These are phyloP conservation scores for Hyphopichia homilentoma DNA, from an alignment of 805 yeast species.

Conservation along the genomic window DNA sequence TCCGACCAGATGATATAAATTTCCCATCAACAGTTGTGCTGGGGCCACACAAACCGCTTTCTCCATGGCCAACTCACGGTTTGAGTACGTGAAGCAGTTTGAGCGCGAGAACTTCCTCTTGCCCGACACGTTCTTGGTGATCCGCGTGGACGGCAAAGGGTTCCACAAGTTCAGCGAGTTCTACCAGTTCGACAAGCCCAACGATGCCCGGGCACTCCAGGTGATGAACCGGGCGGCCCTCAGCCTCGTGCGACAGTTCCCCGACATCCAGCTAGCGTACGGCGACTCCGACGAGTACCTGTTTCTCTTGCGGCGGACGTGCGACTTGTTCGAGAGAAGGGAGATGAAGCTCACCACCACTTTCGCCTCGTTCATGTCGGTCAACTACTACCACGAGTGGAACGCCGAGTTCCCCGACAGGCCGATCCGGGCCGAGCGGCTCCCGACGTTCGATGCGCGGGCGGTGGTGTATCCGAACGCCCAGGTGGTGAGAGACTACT, in stretches of 20 bases:
- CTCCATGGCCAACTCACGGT: slow-evolving; percentile 83
- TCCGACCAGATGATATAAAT: too few species aligned
- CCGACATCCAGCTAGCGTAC: slow-evolving; percentile 77
- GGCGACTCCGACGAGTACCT: slow-evolving; percentile 97
- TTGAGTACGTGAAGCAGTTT: slow-evolving; percentile 80
- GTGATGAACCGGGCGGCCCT: slow-evolving; percentile 82
- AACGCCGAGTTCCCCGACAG: slow-evolving; percentile 47
- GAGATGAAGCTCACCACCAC: slow-evolving; percentile 78
- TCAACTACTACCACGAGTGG: slow-evolving; percentile 75
- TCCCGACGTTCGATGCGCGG: slow-evolving; percentile 90
- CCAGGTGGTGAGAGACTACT: slow-evolving; percentile 66
- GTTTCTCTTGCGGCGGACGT: slow-evolving; percentile 62
- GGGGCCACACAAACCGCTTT: too few species aligned
- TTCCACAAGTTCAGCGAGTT: slow-evolving; percentile 78
- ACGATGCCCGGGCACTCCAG: slow-evolving; percentile 70
- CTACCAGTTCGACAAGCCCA: slow-evolving; percentile 83
- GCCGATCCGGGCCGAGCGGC: slow-evolving; percentile 44
- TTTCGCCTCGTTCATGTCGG: slow-evolving; percentile 77
- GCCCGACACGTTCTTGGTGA: slow-evolving; percentile 77
- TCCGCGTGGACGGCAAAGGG: slow-evolving; percentile 90
- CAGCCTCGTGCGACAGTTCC: slow-evolving; percentile 57
- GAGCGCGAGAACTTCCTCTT: slow-evolving; percentile 71
- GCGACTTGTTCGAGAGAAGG: slow-evolving; percentile 77
- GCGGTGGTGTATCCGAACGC: slow-evolving; percentile 80
- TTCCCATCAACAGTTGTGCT: too few species aligned